A percentile compares a stretch with the other conserved stretches of the same genome.
Evolutionary conservation across 768 basidiomycete genomes (phyloP).

Genomic region (Sistotremastrum niveocremeum): DNA sequence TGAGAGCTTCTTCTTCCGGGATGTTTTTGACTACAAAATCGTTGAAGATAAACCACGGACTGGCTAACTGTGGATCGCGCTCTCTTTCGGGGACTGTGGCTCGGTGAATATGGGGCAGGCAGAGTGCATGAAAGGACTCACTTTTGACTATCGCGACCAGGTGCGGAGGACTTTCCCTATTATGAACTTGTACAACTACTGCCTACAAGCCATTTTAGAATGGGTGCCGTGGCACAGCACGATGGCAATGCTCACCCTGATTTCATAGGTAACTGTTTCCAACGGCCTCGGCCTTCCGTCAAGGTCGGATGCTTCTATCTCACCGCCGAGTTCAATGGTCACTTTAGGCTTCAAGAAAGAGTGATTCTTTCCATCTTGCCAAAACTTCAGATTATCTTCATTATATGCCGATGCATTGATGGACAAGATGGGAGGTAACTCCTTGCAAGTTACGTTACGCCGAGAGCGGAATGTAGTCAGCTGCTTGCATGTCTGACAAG

Average conservation of each 20-base stretch:
- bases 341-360: conserved; percentile 45
- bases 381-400: conserved; percentile 57
- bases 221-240: background rate
- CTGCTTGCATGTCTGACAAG: conserved; percentile 72
- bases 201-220: conserved; percentile 31
- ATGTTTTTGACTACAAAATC: conserved; percentile 86
- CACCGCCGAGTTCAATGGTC: conserved; percentile 40
- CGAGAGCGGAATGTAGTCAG: conserved; percentile 59
- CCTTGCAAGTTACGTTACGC: conserved; percentile 46
- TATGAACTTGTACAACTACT: conserved; percentile 65
- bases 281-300: conserved; percentile 32
- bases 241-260: conserved; percentile 42
- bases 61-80: conserved; percentile 22
- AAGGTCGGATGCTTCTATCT: conserved; percentile 38
- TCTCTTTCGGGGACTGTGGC: conserved; percentile 58
- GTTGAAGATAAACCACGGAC: conserved; percentile 91
- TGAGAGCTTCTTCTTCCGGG: conserved; percentile 74
- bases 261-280: conserved; percentile 34
- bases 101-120: background rate
- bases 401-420: conserved; percentile 76
- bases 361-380: conserved; percentile 52
- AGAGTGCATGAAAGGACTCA: conserved; percentile 15
- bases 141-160: conserved; percentile 82
- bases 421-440: conserved; percentile 73
- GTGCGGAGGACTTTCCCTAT: conserved; percentile 63